Evolutionary conservation across 345 rosid species (phyloP).

Genomic region (Eucalyptus sp.): DNA sequence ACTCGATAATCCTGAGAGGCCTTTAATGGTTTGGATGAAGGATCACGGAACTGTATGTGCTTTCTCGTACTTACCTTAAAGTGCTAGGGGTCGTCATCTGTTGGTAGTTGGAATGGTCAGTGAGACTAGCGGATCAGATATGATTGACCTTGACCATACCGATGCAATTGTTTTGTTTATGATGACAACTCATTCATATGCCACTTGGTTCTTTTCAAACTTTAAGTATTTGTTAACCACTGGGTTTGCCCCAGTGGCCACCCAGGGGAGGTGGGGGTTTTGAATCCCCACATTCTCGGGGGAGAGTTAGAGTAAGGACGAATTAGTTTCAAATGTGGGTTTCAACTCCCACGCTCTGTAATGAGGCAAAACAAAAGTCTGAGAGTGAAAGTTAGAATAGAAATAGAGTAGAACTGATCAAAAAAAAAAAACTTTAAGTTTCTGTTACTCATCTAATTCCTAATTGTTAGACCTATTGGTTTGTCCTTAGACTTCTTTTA

Average conservation of each 20-base stretch:
- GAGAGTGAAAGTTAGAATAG: accelerated
- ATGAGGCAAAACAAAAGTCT: accelerated
- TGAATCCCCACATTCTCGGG: accelerated
- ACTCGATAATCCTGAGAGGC: conserved; percentile 25
- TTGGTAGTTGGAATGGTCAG: neutral
- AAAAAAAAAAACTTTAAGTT: neutral
- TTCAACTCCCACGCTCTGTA: accelerated
- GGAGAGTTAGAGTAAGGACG: accelerated
- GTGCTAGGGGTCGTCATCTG: neutral
- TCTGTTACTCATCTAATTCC: neutral
- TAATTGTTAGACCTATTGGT: neutral
- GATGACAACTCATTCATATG: neutral
- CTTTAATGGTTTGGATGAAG: conserved; percentile 42
- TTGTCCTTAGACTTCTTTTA: neutral
- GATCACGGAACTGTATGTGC: conserved; percentile 53
- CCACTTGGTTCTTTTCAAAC: neutral
- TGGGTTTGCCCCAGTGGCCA: accelerated
- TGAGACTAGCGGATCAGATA: neutral
- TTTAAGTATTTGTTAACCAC: neutral
- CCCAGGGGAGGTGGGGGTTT: accelerated
- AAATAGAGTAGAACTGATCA: accelerated
- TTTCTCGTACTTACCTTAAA: neutral
- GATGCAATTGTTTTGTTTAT: neutral
- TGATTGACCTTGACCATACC: neutral
- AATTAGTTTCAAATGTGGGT: too few relatives aligned